Evolutionary conservation across 306 rosid genomes (phyloP).

Genomic region (Pyrus pyrifolia): DNA sequence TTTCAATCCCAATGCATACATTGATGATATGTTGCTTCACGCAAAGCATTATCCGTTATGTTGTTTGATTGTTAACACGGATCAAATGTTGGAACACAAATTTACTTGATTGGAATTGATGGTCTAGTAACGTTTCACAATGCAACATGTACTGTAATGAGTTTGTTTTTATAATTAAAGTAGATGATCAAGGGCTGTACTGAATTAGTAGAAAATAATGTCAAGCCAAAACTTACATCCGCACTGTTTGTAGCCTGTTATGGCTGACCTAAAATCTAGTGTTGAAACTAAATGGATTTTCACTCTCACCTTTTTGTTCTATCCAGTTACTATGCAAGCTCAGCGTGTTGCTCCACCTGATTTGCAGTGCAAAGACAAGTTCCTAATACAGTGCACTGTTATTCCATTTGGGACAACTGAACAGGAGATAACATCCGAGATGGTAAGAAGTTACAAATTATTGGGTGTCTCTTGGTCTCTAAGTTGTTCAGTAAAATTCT

Average conservation of each 20-base stretch:
- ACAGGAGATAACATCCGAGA: slow-evolving; percentile 56
- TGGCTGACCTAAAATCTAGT: not conserved
- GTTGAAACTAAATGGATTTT: not conserved
- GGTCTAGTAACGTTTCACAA: not conserved
- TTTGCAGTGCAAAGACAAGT: slow-evolving; percentile 87
- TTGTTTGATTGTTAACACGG: not conserved
- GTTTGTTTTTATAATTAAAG: not conserved
- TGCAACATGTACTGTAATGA: not conserved
- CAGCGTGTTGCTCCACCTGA: slow-evolving; percentile 65
- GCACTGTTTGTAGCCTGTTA: not conserved
- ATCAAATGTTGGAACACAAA: not conserved
- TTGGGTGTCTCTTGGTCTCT: slow-evolving; percentile 2
- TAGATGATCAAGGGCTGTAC: not conserved
- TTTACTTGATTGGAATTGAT: not conserved
- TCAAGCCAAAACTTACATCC: not conserved
- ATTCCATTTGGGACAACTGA: slow-evolving; percentile 63
- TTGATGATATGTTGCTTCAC: not conserved
- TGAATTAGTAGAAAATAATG: not conserved
- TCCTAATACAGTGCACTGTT: slow-evolving; percentile 65
- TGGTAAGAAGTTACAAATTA: slow-evolving; percentile 45
- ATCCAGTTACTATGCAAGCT: slow-evolving; percentile 93
- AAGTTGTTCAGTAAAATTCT: slow-evolving; percentile 1
- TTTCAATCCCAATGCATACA: not conserved
- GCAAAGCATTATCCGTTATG: not conserved
- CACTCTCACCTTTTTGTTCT: slow-evolving; percentile 19